A percentile compares a stretch with the other conserved stretches of the same genome.
Evolutionary conservation across 2,329 filamentous ascomycete species (phyloP).

Genomic region (Anisogramma anomala): DNA sequence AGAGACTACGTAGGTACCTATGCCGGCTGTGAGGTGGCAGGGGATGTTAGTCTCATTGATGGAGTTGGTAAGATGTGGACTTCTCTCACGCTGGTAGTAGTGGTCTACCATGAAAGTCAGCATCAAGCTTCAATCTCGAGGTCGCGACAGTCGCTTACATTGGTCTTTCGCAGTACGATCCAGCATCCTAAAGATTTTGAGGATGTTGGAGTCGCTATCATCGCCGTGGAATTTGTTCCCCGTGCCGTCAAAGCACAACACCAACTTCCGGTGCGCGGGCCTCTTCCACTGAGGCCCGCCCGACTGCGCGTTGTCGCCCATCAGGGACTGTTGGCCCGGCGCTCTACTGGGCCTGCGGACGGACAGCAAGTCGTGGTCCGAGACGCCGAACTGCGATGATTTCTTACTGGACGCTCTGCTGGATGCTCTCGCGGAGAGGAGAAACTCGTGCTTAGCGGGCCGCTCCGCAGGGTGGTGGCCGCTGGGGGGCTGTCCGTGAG

Average conservation of each 20-base stretch:
- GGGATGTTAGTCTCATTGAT: constrained; percentile 4
- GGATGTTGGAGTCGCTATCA: constrained; percentile 52
- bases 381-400: background rate
- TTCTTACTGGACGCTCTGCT: background rate
- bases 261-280: constrained; percentile 32
- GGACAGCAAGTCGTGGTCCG: background rate
- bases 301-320: background rate
- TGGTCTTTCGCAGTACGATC: constrained; percentile 52
- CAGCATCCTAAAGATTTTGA: constrained; percentile 61
- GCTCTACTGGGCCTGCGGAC: background rate
- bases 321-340: background rate
- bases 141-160: constrained; percentile 28
- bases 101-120: constrained; percentile 27
- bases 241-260: constrained; percentile 53
- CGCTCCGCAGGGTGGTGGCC: background rate
- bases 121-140: background rate
- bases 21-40: constrained; percentile 38
- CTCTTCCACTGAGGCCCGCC: background rate
- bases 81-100: constrained; percentile 47
- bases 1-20: constrained; percentile 60
- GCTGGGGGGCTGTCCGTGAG: background rate
- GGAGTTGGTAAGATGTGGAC: background rate
- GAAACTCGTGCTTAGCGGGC: background rate
- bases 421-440: background rate
- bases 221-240: constrained; percentile 54